Conservation (phyloP, 192 early-diverging fungal genomes). For the Backusella tuberculispora region DNA sequence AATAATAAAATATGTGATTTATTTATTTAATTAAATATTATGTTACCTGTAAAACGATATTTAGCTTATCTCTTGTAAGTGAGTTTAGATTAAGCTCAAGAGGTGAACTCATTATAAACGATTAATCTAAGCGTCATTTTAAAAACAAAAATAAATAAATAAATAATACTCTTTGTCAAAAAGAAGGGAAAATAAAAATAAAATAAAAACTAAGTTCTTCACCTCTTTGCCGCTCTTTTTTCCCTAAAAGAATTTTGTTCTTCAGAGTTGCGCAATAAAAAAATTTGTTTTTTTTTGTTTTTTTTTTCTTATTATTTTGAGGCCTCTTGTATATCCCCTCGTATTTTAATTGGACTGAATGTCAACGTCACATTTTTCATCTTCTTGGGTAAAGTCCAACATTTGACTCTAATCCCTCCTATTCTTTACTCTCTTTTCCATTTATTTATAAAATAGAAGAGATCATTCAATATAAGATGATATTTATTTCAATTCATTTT, state of each 20-base stretch:
- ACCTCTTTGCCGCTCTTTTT: slow-evolving; percentile 6
- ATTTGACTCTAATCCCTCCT: too few relatives aligned
- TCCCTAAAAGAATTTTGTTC: slow-evolving; percentile 15
- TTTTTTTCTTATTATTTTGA: too few relatives aligned
- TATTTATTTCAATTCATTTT: too few relatives aligned
- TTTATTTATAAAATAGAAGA: too few relatives aligned
- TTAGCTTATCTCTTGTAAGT: slow-evolving; percentile 34
- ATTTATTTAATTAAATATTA: background rate
- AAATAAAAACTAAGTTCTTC: slow-evolving; percentile 7
- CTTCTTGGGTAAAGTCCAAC: too few relatives aligned
- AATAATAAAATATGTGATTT: background rate
- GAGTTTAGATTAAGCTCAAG: slow-evolving; percentile 23
- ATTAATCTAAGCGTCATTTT: slow-evolving; percentile 2
- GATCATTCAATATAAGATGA: too few relatives aligned
- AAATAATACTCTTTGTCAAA: slow-evolving; percentile 7
- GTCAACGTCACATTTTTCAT: too few relatives aligned
- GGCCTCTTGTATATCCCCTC: background rate
- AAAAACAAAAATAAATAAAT: background rate
- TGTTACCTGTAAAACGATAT: slow-evolving; percentile 34
- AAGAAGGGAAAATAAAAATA: background rate
- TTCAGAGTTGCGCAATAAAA: slow-evolving; percentile 12
- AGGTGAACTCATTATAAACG: slow-evolving; percentile 13
- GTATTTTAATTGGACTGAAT: background rate
- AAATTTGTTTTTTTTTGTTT: slow-evolving; percentile 1
- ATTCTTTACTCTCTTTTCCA: too few relatives aligned